These are phyloP conservation scores for Neurospora sp. DNA, from an alignment of 495 filamentous ascomycete species.

Conservation along the genomic window DNA sequence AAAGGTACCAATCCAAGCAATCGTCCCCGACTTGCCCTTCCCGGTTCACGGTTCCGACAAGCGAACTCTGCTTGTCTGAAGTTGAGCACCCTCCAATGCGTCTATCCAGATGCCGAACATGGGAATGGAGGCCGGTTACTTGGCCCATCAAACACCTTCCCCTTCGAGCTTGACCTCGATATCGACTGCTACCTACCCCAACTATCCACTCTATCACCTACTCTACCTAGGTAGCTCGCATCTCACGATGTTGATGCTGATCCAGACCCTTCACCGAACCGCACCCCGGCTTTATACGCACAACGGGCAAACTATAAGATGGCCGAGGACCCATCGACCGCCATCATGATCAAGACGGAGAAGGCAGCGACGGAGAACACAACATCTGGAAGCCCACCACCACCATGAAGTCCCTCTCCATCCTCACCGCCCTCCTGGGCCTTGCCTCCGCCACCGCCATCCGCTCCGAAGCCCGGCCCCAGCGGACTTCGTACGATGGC, in stretches of 20 bases:
- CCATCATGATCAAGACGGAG: background rate
- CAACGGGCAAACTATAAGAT: background rate
- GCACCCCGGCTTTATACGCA: background rate
- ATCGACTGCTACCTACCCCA: background rate
- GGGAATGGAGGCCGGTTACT: background rate
- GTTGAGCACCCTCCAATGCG: background rate
- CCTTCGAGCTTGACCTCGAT: background rate
- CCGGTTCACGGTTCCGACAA: too few species aligned
- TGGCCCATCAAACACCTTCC: background rate
- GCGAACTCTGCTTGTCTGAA: background rate
- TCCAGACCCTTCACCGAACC: background rate
- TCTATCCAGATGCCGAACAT: background rate
- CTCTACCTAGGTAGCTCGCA: background rate
- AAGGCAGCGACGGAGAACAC: background rate
- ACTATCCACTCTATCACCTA: background rate
- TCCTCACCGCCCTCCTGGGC: constrained; percentile 8
- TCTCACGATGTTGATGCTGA: background rate
- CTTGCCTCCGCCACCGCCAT: constrained; percentile 7
- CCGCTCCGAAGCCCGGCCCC: constrained; percentile 1
- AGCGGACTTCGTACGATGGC: constrained; percentile 16
- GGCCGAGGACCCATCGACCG: background rate
- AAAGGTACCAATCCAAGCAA: background rate
- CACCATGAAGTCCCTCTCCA: constrained; percentile 8
- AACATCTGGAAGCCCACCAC: background rate
- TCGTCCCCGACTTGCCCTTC: background rate